Percentiles rank a stretch among this genome's conserved stretches.
Conservation (phyloP, 495 filamentous ascomycete species). For the Neurospora terricola region DNA sequence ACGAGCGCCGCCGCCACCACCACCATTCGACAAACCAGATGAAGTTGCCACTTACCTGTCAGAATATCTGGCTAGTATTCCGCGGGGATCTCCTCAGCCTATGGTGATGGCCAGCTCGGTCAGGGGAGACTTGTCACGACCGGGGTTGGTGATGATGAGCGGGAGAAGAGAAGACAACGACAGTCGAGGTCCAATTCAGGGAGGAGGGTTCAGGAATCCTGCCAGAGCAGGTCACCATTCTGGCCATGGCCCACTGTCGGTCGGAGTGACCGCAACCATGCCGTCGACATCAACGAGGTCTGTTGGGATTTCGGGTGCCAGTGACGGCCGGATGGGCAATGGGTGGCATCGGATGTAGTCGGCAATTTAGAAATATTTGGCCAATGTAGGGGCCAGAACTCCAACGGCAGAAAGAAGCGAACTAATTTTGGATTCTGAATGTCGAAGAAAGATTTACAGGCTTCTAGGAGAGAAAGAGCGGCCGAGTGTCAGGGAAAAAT, state of each 20-base stretch:
- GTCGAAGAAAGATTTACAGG: not conserved
- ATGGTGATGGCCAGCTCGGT: not conserved
- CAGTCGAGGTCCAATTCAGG: not conserved
- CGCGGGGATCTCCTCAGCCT: constrained; percentile 5
- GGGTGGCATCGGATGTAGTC: not conserved
- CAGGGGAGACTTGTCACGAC: not conserved
- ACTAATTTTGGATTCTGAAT: not conserved
- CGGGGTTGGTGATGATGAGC: not conserved
- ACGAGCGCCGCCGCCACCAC: constrained; percentile 7
- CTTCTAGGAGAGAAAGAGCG: not conserved
- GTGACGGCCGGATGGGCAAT: not conserved
- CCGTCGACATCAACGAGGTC: not conserved
- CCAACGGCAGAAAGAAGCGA: not conserved
- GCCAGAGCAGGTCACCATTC: not conserved
- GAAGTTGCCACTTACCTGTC: constrained; percentile 6
- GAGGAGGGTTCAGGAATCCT: not conserved
- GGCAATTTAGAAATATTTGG: not conserved
- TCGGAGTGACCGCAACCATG: not conserved
- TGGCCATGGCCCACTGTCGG: not conserved
- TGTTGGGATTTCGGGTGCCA: not conserved
- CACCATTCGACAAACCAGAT: not conserved
- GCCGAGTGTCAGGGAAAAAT: not conserved
- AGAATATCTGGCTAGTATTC: constrained; percentile 4
- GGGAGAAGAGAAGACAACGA: not conserved
- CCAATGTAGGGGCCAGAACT: not conserved